Conservation (phyloP, 1,284 basidiomycete species). For the Coniferiporia sulphurascens region DNA sequence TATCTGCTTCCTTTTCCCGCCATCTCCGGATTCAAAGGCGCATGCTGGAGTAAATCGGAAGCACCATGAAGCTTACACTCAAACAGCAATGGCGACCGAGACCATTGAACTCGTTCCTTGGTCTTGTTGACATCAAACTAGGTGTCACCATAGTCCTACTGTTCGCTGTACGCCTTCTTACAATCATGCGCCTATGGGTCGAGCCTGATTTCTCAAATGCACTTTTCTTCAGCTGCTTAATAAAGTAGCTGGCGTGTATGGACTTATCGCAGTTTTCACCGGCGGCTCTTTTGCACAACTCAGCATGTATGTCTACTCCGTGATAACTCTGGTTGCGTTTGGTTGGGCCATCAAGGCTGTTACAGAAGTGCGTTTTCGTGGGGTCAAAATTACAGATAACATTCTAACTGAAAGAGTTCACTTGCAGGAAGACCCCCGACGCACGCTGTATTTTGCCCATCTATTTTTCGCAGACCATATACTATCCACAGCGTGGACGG, state of each 20-base stretch:
- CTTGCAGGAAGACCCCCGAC: constrained; percentile 77
- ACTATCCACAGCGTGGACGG: constrained; percentile 88
- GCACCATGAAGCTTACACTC: constrained; percentile 69
- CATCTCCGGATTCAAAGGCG: neutral
- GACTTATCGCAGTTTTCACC: constrained; percentile 85
- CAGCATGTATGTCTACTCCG: constrained; percentile 90
- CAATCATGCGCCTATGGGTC: neutral
- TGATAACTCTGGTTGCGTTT: constrained; percentile 74
- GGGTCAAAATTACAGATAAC: constrained; percentile 7
- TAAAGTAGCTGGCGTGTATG: constrained; percentile 97
- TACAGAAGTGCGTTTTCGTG: constrained; percentile 57
- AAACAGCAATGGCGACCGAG: constrained; percentile 75
- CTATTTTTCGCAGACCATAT: constrained; percentile 91
- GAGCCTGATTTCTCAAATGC: neutral
- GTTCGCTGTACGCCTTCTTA: constrained; percentile 65
- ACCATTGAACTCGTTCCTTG: constrained; percentile 78
- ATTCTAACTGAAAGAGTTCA: constrained; percentile 30
- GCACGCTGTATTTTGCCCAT: constrained; percentile 88
- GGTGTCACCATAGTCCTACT: constrained; percentile 81
- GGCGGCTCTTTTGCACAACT: constrained; percentile 89
- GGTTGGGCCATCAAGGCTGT: constrained; percentile 87
- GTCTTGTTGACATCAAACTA: constrained; percentile 84
- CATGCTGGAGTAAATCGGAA: neutral
- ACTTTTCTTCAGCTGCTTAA: constrained; percentile 69
- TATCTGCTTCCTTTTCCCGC: neutral